Evolutionary conservation across 345 rosid genomes (phyloP), one percentile per base, ranked within the genome.

Genomic region (Lagerstroemia speciosa): DNA sequence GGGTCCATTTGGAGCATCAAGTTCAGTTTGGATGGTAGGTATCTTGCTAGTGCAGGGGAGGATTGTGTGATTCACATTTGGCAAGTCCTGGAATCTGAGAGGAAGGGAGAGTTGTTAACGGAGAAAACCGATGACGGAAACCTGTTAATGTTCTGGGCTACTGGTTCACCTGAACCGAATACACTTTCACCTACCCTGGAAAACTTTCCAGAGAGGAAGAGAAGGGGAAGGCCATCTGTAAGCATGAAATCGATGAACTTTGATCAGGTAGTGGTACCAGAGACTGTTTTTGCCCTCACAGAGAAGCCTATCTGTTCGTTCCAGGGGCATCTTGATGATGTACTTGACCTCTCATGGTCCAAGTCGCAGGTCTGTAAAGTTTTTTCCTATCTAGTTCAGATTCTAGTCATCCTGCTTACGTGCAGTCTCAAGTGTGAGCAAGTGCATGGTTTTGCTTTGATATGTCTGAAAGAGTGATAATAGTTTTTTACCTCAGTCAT

Each of bases 1-100:
- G 99, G 99, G 30, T 94, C 96, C 8, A 88, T 94, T 60, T 94
- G 97, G 99, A 82, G 91, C 68, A 91, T 94, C 64, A 91, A 86
- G 82, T 94, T 94, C 71, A 94, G 99, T 80, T 80, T 88, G 85
- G 97, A 91, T 72, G 99, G 97, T 16, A 87, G 83, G 69, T 86
- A 89, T 83, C 89, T 94, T 74, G 99, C 99, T 7, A 94, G 93
- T 83, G 97, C 96, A 1, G 99, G 97, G 34, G 99, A 94, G 90
- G 99, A 94, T 70, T 76, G 93, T 31, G 77, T 84, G 53, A 94
- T 94, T 76, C 95, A 85, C 79, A 75, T 94, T 62, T 89, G 99
- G 99, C 78, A 81, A 81, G 99, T 91, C 24, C 74, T 78, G 1
- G 89, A 83, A 71, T 69, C 84, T 0, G 97, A 91, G 70, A 85